A percentile compares a stretch with the other conserved stretches of the same genome.
These are phyloP conservation scores for Aspergillus arachidicola DNA, from an alignment of 2,329 filamentous ascomycete species.

Conservation along the genomic window DNA sequence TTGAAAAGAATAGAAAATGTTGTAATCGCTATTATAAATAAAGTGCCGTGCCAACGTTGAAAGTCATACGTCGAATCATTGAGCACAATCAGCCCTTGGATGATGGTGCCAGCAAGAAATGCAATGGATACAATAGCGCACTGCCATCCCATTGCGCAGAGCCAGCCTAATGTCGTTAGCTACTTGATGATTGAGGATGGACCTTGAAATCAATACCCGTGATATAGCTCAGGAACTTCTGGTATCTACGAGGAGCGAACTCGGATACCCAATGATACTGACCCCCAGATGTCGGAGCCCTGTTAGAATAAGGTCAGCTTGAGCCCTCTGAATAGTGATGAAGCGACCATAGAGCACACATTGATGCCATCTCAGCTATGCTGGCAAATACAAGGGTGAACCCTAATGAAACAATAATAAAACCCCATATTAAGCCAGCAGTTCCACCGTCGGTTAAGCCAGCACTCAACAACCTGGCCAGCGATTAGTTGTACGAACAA, in stretches of 20 bases:
- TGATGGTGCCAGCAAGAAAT: slow-evolving; percentile 48
- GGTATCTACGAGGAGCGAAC: slow-evolving; percentile 45
- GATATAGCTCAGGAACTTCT: slow-evolving; percentile 50
- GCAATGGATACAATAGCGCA: slow-evolving; percentile 47
- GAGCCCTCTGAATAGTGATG: neutral
- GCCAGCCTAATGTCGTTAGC: slow-evolving; percentile 38
- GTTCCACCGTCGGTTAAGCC: slow-evolving; percentile 42
- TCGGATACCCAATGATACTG: slow-evolving; percentile 48
- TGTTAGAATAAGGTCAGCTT: slow-evolving; percentile 10
- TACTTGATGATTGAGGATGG: neutral
- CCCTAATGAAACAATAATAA: slow-evolving; percentile 34
- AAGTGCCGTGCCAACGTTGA: slow-evolving; percentile 48
- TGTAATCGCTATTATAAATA: slow-evolving; percentile 46
- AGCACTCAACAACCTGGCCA: slow-evolving; percentile 29
- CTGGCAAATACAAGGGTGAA: slow-evolving; percentile 40
- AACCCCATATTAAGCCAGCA: slow-evolving; percentile 43
- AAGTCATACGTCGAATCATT: slow-evolving; percentile 46
- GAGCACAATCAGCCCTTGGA: slow-evolving; percentile 50
- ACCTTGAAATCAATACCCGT: slow-evolving; percentile 32
- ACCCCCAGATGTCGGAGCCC: slow-evolving; percentile 45
- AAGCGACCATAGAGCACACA: slow-evolving; percentile 31
- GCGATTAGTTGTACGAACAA: slow-evolving; percentile 14
- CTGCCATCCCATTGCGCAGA: slow-evolving; percentile 50
- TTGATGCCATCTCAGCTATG: slow-evolving; percentile 48
- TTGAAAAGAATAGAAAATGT: slow-evolving; percentile 46